Evolutionary conservation across 2,329 filamentous ascomycete species (phyloP), one percentile per base, ranked within the genome.

Genomic region (Exophiala sp.): DNA sequence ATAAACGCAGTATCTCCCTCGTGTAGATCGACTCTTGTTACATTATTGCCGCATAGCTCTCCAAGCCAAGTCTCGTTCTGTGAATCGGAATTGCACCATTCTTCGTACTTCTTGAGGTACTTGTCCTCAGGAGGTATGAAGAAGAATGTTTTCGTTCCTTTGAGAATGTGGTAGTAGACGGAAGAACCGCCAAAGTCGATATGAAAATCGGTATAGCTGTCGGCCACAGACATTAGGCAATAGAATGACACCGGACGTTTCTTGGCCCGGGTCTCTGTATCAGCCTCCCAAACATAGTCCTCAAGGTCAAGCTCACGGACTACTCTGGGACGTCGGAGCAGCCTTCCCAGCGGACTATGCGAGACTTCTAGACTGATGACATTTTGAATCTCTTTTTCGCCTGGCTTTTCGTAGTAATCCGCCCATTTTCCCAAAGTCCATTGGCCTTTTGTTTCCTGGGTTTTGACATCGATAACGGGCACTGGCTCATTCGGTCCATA

Each of bases 181-280:
- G 84, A 87, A 3, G 84, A 87, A 4, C 84, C 84, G 34, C 84
- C 84, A 68, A 87, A 87, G 65, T 87, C 84, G 64, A 87, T 85
- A 68, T 87, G 84, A 61, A 87, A 87, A 66, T 87, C 84, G 16
- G 84, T 87, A 61, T 85, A 87, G 67, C 83, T 86, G 67, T 87
- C 84, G 10, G 83, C 82, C 18, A 86, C 83, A 4, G 84, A 87
- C 84, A 87, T 87, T 34, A 87, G 71, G 64, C 82, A 85, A 70
- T 86, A 86, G 63, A 84, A 86, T 55, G 86, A 83, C 6, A 87
- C 84, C 54, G 83, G 81, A 5, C 83, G 82, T 52, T 77, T 82
- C 50, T 83, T 77, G 29, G 77, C 76, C 58, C 79, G 76, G 44
- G 80, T 78, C 63, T 76, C 68, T 3, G 55, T 52, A 43, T 78